phyloP scores from a whole-genome alignment of 1,284 basidiomycete species.

The Trichosporon coremiiforme region DNA sequence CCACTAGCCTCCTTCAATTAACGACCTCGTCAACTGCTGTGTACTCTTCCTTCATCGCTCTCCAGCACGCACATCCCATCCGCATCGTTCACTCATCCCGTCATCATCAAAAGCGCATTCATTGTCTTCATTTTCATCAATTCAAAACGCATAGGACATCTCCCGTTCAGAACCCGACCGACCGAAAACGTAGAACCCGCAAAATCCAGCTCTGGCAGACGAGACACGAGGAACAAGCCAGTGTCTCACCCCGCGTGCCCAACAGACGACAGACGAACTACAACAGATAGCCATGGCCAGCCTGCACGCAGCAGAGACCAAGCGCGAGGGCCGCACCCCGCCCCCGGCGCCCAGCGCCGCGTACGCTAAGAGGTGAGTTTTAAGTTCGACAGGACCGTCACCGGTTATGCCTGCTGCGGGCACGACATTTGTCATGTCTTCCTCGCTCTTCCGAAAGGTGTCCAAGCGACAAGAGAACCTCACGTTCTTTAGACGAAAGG shows the following conservation, averaged over 20 bases:
- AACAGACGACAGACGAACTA: conserved; percentile 11
- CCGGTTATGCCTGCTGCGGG: conserved; percentile 1
- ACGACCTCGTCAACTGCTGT: conserved; percentile 14
- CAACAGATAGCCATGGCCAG: neutral
- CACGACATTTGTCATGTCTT: neutral
- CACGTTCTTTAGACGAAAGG: neutral
- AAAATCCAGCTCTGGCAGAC: neutral
- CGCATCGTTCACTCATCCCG: conserved; percentile 12
- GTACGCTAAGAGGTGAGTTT: conserved; percentile 74
- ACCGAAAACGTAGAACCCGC: neutral
- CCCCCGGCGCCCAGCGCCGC: conserved; percentile 85
- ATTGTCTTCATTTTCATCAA: conserved; percentile 8
- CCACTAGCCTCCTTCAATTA: neutral
- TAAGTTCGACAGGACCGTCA: conserved; percentile 23
- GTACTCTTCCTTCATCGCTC: neutral
- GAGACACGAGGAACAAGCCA: neutral
- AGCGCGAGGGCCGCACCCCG: conserved; percentile 59
- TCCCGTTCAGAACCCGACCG: neutral
- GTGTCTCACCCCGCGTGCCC: neutral
- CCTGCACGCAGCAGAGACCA: neutral
- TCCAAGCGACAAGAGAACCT: neutral
- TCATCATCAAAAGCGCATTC: conserved; percentile 7
- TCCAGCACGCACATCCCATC: neutral
- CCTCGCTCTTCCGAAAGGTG: neutral
- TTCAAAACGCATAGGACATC: neutral